phyloP scores from a whole-genome alignment of 768 basidiomycete species.

The Mycena galericulata region DNA sequence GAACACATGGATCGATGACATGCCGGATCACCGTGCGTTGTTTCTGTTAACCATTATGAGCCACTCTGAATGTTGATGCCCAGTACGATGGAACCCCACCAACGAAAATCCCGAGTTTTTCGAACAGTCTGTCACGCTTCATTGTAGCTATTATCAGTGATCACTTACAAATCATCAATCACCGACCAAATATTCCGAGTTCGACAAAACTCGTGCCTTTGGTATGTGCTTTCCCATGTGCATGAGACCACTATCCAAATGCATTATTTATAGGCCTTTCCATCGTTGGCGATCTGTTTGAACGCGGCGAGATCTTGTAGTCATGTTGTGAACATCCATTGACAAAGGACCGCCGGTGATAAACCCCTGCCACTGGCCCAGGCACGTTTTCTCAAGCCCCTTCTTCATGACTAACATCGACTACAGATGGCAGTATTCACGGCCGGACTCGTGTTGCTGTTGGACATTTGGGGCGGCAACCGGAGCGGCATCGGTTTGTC shows the following conservation, averaged over 20 bases:
- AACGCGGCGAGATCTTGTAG: slow-evolving; percentile 84
- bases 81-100: slow-evolving; percentile 59
- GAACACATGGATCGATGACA: slow-evolving; percentile 81
- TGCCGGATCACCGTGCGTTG: slow-evolving; percentile 65
- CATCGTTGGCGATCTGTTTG: slow-evolving; percentile 85
- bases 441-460: slow-evolving; percentile 65
- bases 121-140: slow-evolving; percentile 69
- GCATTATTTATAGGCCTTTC: slow-evolving; percentile 47
- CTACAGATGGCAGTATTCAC: slow-evolving; percentile 51
- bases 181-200: slow-evolving; percentile 83
- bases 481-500: slow-evolving; percentile 52
- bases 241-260: neutral
- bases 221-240: slow-evolving; percentile 5
- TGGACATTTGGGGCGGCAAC: slow-evolving; percentile 75
- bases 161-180: slow-evolving; percentile 77
- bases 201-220: slow-evolving; percentile 58
- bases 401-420: slow-evolving; percentile 17
- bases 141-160: slow-evolving; percentile 58
- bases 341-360: slow-evolving; percentile 44
- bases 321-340: slow-evolving; percentile 72
- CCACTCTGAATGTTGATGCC: slow-evolving; percentile 58
- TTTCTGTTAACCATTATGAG: slow-evolving; percentile 55
- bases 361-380: slow-evolving; percentile 51
- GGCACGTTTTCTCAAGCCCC: slow-evolving; percentile 41
- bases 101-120: slow-evolving; percentile 54